Percentiles rank a stretch among this genome's conserved stretches.
Conservation (phyloP, 2,329 filamentous ascomycete genomes). For the Chaetomiaceae sp. region DNA sequence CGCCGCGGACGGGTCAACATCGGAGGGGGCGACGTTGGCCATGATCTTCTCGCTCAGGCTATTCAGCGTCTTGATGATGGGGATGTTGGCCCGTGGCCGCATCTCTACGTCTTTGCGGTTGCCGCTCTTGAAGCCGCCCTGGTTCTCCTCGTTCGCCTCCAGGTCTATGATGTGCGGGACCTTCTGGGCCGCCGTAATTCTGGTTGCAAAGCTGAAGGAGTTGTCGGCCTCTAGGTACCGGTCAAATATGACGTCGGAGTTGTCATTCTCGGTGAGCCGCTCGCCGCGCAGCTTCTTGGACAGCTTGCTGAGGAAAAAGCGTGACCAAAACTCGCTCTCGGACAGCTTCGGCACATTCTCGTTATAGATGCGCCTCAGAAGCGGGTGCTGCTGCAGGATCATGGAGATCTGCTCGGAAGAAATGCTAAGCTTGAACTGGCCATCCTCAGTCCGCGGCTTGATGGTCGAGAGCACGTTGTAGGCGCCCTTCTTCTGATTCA, state of each 20-base stretch:
- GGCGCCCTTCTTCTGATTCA: constrained; percentile 76
- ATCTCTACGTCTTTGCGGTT: constrained; percentile 89
- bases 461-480: constrained; percentile 93
- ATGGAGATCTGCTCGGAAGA: constrained; percentile 88
- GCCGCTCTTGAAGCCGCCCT: constrained; percentile 75
- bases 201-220: constrained; percentile 46
- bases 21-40: constrained; percentile 75
- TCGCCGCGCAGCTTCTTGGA: constrained; percentile 91
- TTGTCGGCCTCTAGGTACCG: constrained; percentile 76
- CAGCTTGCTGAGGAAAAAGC: constrained; percentile 86
- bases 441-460: constrained; percentile 72
- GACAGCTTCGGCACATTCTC: constrained; percentile 81
- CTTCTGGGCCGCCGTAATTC: constrained; percentile 51
- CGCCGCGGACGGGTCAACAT: constrained; percentile 61
- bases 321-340: constrained; percentile 83
- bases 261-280: constrained; percentile 72
- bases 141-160: constrained; percentile 90
- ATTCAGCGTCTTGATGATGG: constrained; percentile 85
- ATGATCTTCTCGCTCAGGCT: constrained; percentile 90
- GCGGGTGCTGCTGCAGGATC: constrained; percentile 87
- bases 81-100: constrained; percentile 74
- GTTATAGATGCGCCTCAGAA: constrained; percentile 87
- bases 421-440: constrained; percentile 73
- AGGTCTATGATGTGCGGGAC: constrained; percentile 89
- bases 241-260: constrained; percentile 75